A percentile compares a stretch with the other conserved stretches of the same genome.
phyloP scores from a whole-genome alignment of 768 basidiomycete species.

The Pilatotrama ljubarskyi region DNA sequence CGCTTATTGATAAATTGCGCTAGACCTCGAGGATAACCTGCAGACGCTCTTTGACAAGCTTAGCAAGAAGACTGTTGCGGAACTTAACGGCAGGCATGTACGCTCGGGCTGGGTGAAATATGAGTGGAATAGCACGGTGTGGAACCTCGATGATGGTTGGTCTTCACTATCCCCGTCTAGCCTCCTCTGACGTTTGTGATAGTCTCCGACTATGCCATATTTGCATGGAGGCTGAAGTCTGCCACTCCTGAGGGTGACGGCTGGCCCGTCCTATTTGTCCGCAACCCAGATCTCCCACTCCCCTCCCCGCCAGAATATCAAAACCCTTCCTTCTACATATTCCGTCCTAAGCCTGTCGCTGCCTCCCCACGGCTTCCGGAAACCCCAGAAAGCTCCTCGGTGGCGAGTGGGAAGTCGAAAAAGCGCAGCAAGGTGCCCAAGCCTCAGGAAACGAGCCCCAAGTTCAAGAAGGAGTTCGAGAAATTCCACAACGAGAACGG shows the following conservation, averaged over 20 bases:
- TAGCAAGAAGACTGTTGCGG: constrained; percentile 60
- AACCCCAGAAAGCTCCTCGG: constrained; percentile 28
- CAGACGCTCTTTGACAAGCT: constrained; percentile 68
- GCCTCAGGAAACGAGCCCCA: constrained; percentile 52
- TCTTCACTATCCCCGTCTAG: neutral
- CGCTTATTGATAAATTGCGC: constrained; percentile 3
- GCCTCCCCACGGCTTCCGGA: constrained; percentile 35
- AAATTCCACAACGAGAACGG: constrained; percentile 90
- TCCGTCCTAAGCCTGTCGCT: constrained; percentile 32
- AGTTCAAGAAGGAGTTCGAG: constrained; percentile 75
- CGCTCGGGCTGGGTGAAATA: constrained; percentile 87
- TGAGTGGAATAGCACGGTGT: constrained; percentile 72
- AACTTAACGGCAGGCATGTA: constrained; percentile 61
- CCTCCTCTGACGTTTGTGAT: constrained; percentile 3
- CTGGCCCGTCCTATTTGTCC: constrained; percentile 61
- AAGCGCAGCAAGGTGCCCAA: constrained; percentile 37
- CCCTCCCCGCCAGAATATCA: constrained; percentile 63
- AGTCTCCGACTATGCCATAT: constrained; percentile 90
- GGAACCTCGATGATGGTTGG: constrained; percentile 88
- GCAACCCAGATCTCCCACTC: constrained; percentile 58
- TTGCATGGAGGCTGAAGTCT: constrained; percentile 68
- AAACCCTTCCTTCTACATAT: constrained; percentile 73
- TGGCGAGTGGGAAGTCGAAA: constrained; percentile 38
- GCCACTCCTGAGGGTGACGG: constrained; percentile 27
- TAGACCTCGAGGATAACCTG: constrained; percentile 72